Evolutionary conservation across 140 eudicot genomes (phyloP).

Genomic region (Anethum foeniculum): DNA sequence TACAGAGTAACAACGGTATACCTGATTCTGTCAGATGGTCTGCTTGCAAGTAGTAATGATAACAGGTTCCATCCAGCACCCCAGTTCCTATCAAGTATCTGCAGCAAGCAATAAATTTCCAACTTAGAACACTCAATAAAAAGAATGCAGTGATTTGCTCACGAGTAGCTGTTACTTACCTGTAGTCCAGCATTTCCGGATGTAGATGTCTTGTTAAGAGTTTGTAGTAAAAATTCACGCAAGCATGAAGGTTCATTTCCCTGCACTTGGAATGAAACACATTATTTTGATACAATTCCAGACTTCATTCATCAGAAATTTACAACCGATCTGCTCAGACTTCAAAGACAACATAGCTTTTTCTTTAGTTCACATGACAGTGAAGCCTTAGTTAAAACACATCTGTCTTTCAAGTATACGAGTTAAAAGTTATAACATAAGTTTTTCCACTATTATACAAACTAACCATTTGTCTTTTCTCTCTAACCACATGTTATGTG

Average conservation of each 20-base stretch:
- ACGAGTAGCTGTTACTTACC: constrained; percentile 32
- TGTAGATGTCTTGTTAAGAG: constrained; percentile 50
- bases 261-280: constrained; percentile 29
- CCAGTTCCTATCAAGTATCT: constrained; percentile 99
- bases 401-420: neutral
- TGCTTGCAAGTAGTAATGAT: constrained; percentile 74
- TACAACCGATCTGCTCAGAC: neutral
- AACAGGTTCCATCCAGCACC: constrained; percentile 99
- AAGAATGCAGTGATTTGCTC: constrained; percentile 6
- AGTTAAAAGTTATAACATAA: neutral
- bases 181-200: constrained; percentile 85
- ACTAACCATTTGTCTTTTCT: neutral
- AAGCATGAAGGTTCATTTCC: constrained; percentile 92
- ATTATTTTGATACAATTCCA: neutral
- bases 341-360: neutral
- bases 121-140: neutral
- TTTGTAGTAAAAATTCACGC: constrained; percentile 80
- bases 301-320: neutral
- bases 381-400: neutral
- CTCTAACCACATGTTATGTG: neutral
- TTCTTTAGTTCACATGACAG: neutral
- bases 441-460: neutral
- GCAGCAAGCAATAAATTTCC: constrained; percentile 22
- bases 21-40: constrained; percentile 87
- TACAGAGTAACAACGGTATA: constrained; percentile 6